phyloP scores from a whole-genome alignment of 495 filamentous ascomycete species.

The Penicillium soppii region DNA sequence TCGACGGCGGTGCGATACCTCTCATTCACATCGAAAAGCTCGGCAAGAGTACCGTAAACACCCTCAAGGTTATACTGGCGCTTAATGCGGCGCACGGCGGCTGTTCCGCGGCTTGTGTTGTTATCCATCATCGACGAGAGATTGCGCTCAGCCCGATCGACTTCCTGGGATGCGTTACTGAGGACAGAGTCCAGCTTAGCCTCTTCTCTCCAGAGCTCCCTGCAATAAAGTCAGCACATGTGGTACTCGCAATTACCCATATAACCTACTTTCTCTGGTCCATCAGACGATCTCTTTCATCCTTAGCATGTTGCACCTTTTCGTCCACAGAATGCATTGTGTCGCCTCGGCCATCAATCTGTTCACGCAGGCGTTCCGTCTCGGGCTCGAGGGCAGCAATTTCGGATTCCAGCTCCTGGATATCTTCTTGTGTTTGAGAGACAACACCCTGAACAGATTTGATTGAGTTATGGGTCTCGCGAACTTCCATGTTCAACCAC shows the following conservation, averaged over 20 bases:
- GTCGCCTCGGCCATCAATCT: slow-evolving; percentile 75
- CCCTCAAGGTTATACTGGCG: slow-evolving; percentile 73
- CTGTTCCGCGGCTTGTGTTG: slow-evolving; percentile 78
- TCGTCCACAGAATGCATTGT: slow-evolving; percentile 68
- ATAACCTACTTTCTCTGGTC: slow-evolving; percentile 77
- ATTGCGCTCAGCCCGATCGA: slow-evolving; percentile 69
- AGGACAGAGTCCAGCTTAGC: slow-evolving; percentile 78
- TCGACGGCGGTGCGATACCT: slow-evolving; percentile 87
- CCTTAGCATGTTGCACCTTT: slow-evolving; percentile 75
- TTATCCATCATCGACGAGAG: slow-evolving; percentile 87
- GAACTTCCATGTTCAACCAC: slow-evolving; percentile 76
- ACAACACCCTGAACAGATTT: slow-evolving; percentile 78
- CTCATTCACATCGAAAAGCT: slow-evolving; percentile 83
- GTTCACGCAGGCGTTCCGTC: slow-evolving; percentile 65
- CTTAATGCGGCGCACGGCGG: slow-evolving; percentile 77
- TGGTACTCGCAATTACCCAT: neutral
- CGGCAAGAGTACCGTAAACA: slow-evolving; percentile 90
- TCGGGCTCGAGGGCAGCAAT: slow-evolving; percentile 72
- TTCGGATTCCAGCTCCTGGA: slow-evolving; percentile 66
- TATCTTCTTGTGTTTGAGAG: slow-evolving; percentile 81
- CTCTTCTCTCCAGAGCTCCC: slow-evolving; percentile 84
- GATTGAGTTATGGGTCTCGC: slow-evolving; percentile 73
- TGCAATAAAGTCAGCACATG: slow-evolving; percentile 21
- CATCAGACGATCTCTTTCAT: slow-evolving; percentile 72
- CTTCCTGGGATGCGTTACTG: slow-evolving; percentile 69